Evolutionary conservation across 2,329 filamentous ascomycete species (phyloP), one percentile per base, ranked within the genome.

Genomic region (Fusarium euwallaceae): DNA sequence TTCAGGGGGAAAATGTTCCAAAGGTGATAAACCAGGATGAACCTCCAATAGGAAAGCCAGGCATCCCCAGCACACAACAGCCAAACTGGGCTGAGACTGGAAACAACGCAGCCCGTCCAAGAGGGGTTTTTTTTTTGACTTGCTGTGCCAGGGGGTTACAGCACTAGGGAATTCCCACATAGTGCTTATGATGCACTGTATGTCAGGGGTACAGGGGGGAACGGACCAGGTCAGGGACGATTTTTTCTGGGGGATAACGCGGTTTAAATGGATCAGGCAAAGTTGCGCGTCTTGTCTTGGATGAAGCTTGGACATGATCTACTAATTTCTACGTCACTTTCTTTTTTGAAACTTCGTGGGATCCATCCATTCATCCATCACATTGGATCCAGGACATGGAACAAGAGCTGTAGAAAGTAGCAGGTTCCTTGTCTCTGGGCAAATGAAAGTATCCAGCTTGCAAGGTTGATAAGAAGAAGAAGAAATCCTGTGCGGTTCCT

Each of bases 121-220:
- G 45, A 29, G 53, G 53, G 37, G n/a, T 24, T 24, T 16, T 61
- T 17, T 16, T 22, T 39, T 32, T 32, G 10, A 32, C 41, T 48
- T 24, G 45, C 8, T 32, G 48, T 53, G 39, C 29, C 41, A 62
- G 60, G 43, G 60, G 60, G 29, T 62, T 37, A 32, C 32, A 62
- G 43, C 41, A 36, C 41, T 37, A 36, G 27, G 41, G 60, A 36
- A 39, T 36, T 37, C 29, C 60, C 43, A 62, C 24, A 53, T 64
- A 56, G 48, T 43, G 61, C 61, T 64, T 41, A 43, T 43, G n/a
- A 20, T 56, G 61, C 48, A 41, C 61, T 36, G 61, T 64, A 59
- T 17, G 34, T 36, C 29, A 58, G 53, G 53, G 53, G 53, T 24
- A n/a, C 32, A 58, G 29, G 29, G 51, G 43, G 43, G 45, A 6